phyloP scores from a whole-genome alignment of 495 filamentous ascomycete species.

The Lindgomyces ingoldianus region DNA sequence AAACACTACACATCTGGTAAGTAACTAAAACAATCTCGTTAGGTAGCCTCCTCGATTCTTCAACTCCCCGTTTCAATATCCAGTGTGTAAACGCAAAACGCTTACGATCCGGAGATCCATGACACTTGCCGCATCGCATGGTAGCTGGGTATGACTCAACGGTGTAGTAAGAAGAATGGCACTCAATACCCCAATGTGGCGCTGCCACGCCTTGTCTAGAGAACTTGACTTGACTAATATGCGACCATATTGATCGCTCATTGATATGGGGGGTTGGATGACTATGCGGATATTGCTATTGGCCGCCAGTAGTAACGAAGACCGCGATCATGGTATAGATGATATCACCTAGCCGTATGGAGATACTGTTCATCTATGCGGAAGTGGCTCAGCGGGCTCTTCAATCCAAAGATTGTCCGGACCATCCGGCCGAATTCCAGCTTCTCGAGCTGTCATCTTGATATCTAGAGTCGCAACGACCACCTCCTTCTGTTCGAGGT shows the following conservation, averaged over 20 bases:
- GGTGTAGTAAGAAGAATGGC: not conserved
- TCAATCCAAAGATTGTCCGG: not conserved
- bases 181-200: not conserved
- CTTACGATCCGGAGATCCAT: not conserved
- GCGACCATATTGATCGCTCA: not conserved
- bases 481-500: not conserved
- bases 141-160: not conserved
- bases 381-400: not conserved
- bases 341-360: slow-evolving; percentile 12
- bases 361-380: not conserved
- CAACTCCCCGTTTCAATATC: slow-evolving; percentile 1
- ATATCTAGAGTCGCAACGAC: slow-evolving; percentile 3
- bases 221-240: not conserved
- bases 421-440: not conserved
- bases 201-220: too few relatives aligned
- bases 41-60: not conserved
- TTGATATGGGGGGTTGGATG: not conserved
- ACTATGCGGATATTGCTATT: not conserved
- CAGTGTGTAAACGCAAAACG: not conserved
- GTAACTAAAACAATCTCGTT: not conserved
- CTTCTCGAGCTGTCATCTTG: not conserved
- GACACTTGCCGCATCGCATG: slow-evolving; percentile 1
- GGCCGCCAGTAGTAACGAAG: not conserved
- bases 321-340: slow-evolving; percentile 10
- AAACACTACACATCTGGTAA: not conserved